phyloP scores from a whole-genome alignment of 352 stramenopile genomes.

The Pythium folliculosum region DNA sequence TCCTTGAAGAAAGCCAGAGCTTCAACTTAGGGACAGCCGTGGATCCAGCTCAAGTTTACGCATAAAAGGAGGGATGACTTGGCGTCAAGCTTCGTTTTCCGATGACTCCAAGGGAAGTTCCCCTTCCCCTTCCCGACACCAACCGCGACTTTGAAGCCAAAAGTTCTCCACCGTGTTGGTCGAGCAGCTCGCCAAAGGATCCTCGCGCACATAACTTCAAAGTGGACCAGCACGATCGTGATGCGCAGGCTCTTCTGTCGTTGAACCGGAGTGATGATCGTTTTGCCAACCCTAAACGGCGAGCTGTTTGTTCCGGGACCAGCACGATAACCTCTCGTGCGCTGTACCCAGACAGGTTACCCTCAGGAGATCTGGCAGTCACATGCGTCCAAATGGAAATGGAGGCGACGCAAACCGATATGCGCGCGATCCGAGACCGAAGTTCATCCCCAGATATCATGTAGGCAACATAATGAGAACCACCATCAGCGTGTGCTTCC shows the following conservation, averaged over 20 bases:
- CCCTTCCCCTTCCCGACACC: neutral
- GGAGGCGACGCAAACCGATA: too few relatives aligned
- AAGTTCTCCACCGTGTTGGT: neutral
- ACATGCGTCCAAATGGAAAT: too few relatives aligned
- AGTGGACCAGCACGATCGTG: conserved; percentile 5
- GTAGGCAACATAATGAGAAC: too few relatives aligned
- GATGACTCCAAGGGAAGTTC: neutral
- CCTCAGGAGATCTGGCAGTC: too few relatives aligned
- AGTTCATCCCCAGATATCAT: too few relatives aligned
- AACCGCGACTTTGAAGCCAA: conserved; percentile 2
- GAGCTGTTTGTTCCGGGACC: neutral
- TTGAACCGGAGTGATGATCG: neutral
- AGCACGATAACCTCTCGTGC: neutral
- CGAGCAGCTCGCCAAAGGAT: neutral
- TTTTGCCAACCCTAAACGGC: neutral
- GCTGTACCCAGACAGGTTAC: too few relatives aligned
- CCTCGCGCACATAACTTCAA: neutral
- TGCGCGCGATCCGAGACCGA: too few relatives aligned
- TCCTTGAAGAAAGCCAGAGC: neutral
- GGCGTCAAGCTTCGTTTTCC: neutral
- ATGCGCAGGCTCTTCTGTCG: neutral
- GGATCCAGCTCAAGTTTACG: neutral
- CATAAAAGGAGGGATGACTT: conserved; percentile 18
- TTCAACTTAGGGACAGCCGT: conserved; percentile 4
- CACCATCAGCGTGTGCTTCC: too few relatives aligned